Percentiles rank a stretch among this genome's conserved stretches.
Conservation (phyloP, 768 basidiomycete species). For the Hirschioporus abietinus region DNA sequence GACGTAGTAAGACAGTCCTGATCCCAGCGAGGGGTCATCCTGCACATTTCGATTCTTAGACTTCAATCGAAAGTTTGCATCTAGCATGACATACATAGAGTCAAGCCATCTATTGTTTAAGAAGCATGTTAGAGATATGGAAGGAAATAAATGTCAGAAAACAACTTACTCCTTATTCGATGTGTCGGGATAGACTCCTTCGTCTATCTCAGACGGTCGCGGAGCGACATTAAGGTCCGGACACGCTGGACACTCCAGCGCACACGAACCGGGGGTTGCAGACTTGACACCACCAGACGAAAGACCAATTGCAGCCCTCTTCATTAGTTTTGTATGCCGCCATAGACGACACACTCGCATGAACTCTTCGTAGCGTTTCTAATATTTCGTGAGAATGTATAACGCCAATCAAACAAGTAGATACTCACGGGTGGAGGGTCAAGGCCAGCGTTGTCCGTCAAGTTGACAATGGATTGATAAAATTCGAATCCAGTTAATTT, state of each 20-base stretch:
- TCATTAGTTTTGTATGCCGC: constrained; percentile 17
- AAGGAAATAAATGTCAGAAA: background rate
- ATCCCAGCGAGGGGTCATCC: constrained; percentile 18
- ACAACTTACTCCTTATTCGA: constrained; percentile 13
- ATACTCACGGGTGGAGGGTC: constrained; percentile 8
- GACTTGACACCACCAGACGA: constrained; percentile 13
- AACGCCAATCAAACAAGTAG: too few species aligned
- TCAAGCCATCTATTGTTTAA: constrained; percentile 27
- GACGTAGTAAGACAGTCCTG: constrained; percentile 23
- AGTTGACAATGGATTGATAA: constrained; percentile 10
- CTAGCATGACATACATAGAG: constrained; percentile 20
- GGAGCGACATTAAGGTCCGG: constrained; percentile 16
- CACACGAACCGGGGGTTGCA: constrained; percentile 13
- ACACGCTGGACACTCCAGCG: constrained; percentile 20
- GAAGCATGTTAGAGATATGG: too few species aligned
- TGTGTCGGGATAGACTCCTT: constrained; percentile 15
- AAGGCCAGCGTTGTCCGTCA: constrained; percentile 11
- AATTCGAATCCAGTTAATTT: constrained; percentile 15
- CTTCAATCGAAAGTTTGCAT: constrained; percentile 27
- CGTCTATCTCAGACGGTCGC: constrained; percentile 5
- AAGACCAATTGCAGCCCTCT: constrained; percentile 18
- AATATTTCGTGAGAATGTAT: background rate
- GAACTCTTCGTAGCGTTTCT: constrained; percentile 10
- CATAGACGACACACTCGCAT: constrained; percentile 15
- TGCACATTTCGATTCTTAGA: constrained; percentile 12